Evolutionary conservation across 805 yeast genomes (phyloP).

Genomic region (Lachancea quebecensis): DNA sequence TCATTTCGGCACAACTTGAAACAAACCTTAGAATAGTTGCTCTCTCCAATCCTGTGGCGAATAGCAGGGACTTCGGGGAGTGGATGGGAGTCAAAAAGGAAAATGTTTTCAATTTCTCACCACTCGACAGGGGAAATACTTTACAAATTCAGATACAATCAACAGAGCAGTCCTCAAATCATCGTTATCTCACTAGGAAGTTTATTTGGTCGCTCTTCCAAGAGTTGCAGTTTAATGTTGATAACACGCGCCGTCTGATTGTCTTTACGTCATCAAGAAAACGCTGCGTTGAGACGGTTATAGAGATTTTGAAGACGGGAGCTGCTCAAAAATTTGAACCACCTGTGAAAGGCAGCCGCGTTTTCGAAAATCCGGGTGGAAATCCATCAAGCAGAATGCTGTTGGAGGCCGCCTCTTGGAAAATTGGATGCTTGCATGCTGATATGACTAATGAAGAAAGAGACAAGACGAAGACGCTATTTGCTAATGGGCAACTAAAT

Average conservation of each 20-base stretch:
- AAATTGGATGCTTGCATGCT: constrained; percentile 58
- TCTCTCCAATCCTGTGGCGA: constrained; percentile 61
- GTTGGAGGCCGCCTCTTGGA: constrained; percentile 43
- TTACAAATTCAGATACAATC: constrained; percentile 49
- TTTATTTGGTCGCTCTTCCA: constrained; percentile 33
- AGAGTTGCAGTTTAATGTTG: constrained; percentile 29
- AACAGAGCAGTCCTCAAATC: constrained; percentile 42
- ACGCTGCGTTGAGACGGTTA: constrained; percentile 47
- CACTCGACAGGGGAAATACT: constrained; percentile 50
- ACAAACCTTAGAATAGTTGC: constrained; percentile 57
- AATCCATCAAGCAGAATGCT: constrained; percentile 24
- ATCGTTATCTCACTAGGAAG: constrained; percentile 29
- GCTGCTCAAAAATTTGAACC: constrained; percentile 24
- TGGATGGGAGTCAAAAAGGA: constrained; percentile 74
- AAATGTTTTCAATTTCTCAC: constrained; percentile 62
- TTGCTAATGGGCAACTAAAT: constrained; percentile 42
- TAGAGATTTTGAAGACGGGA: constrained; percentile 37
- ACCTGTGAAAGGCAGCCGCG: constrained; percentile 5
- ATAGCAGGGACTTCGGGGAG: constrained; percentile 69
- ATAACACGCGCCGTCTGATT: constrained; percentile 31
- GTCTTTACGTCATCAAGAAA: constrained; percentile 55
- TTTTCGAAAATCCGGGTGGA: no score
- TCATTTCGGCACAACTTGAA: constrained; percentile 62
- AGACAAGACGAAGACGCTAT: constrained; percentile 47
- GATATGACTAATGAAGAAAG: constrained; percentile 53